Conservation (phyloP, 345 rosid genomes). For the Pseudoturritis turrita region DNA sequence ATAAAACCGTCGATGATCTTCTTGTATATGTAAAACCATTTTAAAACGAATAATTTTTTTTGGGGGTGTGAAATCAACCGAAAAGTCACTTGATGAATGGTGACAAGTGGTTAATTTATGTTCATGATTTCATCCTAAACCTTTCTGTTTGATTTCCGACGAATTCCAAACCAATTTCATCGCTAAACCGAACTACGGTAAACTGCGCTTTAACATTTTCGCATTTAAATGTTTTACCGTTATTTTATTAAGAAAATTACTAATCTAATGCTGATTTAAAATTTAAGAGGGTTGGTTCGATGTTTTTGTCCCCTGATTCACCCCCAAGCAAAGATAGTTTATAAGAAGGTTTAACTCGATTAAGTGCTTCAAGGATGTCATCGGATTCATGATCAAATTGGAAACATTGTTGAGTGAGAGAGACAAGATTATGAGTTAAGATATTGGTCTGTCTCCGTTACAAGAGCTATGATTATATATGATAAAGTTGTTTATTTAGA, state of each 20-base stretch:
- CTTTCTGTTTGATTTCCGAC: too few species aligned
- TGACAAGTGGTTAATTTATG: too few species aligned
- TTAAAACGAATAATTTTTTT: too few species aligned
- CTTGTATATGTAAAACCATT: too few species aligned
- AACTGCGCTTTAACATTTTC: too few species aligned
- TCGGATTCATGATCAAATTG: not conserved
- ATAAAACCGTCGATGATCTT: too few species aligned
- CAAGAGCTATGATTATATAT: not conserved
- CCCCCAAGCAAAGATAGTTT: not conserved
- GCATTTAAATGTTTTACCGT: not conserved
- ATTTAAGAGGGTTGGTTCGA: not conserved
- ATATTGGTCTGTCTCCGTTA: not conserved
- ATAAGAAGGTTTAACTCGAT: not conserved
- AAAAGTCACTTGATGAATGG: too few species aligned
- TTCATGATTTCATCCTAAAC: too few species aligned
- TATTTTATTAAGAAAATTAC: not conserved
- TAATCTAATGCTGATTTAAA: not conserved
- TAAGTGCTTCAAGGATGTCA: not conserved
- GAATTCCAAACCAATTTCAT: too few species aligned
- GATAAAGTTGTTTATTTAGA: too few species aligned
- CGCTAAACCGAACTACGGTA: too few species aligned
- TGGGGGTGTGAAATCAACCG: too few species aligned
- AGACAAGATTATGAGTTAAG: constrained; percentile 7
- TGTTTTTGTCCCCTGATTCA: not conserved
- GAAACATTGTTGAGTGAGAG: not conserved